These are phyloP conservation scores for Dendrobium nobile DNA, from an alignment of 106 monocot species.

Conservation along the genomic window DNA sequence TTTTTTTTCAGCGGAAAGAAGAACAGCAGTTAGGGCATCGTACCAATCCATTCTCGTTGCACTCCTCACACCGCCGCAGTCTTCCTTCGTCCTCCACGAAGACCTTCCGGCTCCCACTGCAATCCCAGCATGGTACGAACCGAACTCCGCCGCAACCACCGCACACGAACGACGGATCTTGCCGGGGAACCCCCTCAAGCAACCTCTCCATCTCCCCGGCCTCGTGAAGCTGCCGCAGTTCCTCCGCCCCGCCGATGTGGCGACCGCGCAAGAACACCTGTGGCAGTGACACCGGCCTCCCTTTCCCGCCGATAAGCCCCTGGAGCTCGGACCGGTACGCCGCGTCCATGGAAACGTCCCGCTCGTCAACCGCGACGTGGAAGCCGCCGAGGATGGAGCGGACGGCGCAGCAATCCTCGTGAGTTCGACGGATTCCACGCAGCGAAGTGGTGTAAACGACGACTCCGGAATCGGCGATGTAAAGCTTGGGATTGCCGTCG, in stretches of 20 bases:
- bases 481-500: neutral
- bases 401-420: constrained; percentile 22
- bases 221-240: constrained; percentile 49
- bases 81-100: constrained; percentile 13
- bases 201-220: constrained; percentile 27
- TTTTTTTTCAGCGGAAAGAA: neutral
- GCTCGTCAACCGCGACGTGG: constrained; percentile 22
- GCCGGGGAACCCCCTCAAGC: constrained; percentile 22
- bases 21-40: constrained; percentile 10
- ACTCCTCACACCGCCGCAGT: constrained; percentile 13
- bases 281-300: constrained; percentile 17
- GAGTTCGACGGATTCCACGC: constrained; percentile 14
- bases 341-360: constrained; percentile 22
- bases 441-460: constrained; percentile 17
- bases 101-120: constrained; percentile 45
- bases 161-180: constrained; percentile 23
- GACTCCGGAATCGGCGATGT: neutral
- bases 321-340: constrained; percentile 8
- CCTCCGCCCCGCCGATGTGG: constrained; percentile 43
- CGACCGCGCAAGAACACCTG: constrained; percentile 29
- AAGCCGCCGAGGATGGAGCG: constrained; percentile 16
- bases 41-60: constrained; percentile 23
- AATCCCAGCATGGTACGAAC: constrained; percentile 42
- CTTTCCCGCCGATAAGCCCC: neutral
- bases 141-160: constrained; percentile 33